Conservation (phyloP, 2,329 filamentous ascomycete species). For the Penicillium sp. region DNA sequence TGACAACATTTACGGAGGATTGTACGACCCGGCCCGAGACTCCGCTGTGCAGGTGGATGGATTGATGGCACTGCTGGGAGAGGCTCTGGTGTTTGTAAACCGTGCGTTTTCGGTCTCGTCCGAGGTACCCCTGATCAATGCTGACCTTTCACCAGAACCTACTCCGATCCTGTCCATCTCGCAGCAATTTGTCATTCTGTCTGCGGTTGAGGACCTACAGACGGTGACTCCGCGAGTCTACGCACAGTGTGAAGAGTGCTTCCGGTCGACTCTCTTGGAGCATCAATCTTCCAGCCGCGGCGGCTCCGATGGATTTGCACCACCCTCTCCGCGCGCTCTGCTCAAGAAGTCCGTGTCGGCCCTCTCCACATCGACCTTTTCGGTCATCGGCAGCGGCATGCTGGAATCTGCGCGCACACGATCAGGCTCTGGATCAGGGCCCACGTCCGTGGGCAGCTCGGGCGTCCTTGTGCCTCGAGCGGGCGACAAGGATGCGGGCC, state of each 20-base stretch:
- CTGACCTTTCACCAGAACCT: slow-evolving; percentile 52
- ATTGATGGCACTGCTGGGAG: slow-evolving; percentile 76
- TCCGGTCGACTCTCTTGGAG: slow-evolving; percentile 70
- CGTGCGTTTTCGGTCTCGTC: no score
- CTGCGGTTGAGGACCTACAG: slow-evolving; percentile 75
- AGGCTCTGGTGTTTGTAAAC: slow-evolving; percentile 74
- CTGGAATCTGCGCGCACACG: slow-evolving; percentile 52
- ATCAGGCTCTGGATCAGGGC: slow-evolving; percentile 35
- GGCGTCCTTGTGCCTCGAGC: slow-evolving; percentile 46
- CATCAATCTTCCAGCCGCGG: slow-evolving; percentile 55
- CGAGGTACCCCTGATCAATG: no score
- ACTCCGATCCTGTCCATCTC: slow-evolving; percentile 61
- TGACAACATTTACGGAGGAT: slow-evolving; percentile 85
- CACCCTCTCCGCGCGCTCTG: slow-evolving; percentile 61
- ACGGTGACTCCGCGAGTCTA: slow-evolving; percentile 72
- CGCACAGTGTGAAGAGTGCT: slow-evolving; percentile 71
- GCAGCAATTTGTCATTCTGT: slow-evolving; percentile 72
- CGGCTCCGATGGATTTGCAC: slow-evolving; percentile 15
- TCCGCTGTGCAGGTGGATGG: slow-evolving; percentile 87
- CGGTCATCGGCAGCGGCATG: slow-evolving; percentile 71
- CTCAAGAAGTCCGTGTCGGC: slow-evolving; percentile 62
- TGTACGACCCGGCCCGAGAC: slow-evolving; percentile 77
- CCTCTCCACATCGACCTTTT: slow-evolving; percentile 59
- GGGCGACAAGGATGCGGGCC: slow-evolving; percentile 25
- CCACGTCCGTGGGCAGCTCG: slow-evolving; percentile 53